phyloP scores from a whole-genome alignment of 1,139 yeast species.

The Candida dubliniensis region DNA sequence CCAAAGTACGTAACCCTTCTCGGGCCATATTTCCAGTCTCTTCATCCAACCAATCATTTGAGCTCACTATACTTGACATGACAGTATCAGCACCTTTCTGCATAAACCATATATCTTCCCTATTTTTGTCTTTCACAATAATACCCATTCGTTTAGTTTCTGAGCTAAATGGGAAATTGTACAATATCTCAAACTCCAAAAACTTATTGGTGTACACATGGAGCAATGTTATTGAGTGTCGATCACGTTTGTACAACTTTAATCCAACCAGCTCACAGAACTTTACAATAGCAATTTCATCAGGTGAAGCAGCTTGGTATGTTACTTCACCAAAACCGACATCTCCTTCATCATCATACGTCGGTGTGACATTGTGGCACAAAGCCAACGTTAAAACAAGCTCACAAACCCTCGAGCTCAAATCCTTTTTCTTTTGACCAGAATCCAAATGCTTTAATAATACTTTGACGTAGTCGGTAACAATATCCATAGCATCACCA shows the following conservation, averaged over 20 bases:
- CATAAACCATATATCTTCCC: conserved; percentile 77
- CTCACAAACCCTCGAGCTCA: conserved; percentile 75
- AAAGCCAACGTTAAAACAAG: conserved; percentile 78
- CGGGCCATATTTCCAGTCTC: conserved; percentile 98
- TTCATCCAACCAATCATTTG: conserved; percentile 95
- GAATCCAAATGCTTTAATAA: conserved; percentile 22
- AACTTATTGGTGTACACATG: conserved; percentile 61
- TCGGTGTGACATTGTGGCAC: conserved; percentile 88
- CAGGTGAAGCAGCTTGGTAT: conserved; percentile 98
- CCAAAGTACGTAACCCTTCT: conserved; percentile 94
- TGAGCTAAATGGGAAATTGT: conserved; percentile 90
- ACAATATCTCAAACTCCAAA: conserved; percentile 65
- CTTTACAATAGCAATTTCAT: conserved; percentile 94
- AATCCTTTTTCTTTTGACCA: conserved; percentile 48
- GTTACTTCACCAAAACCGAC: conserved; percentile 36
- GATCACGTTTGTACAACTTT: conserved; percentile 75
- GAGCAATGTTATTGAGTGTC: conserved; percentile 65
- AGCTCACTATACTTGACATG: conserved; percentile 80
- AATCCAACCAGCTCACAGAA: conserved; percentile 88
- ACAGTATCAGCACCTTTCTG: conserved; percentile 97
- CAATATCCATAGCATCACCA: conserved; percentile 89
- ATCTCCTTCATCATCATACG: conserved; percentile 21
- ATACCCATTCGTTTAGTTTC: conserved; percentile 98
- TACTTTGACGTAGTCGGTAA: conserved; percentile 60
- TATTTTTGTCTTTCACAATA: conserved; percentile 61